Conservation (phyloP, 768 basidiomycete species). For the Cystoderma amianthinum region DNA sequence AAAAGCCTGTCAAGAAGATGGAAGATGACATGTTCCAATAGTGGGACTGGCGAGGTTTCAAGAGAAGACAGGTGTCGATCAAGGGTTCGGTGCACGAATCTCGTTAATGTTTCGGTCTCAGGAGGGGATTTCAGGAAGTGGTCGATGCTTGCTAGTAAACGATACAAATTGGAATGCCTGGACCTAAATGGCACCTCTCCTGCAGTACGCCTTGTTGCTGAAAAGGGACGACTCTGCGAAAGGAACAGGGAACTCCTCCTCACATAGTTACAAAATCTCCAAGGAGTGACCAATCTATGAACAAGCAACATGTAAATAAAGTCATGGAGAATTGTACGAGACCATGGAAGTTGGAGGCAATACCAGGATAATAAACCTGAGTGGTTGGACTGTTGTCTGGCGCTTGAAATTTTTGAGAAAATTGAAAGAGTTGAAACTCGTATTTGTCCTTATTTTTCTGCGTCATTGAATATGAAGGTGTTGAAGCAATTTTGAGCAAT, state of each 20-base stretch:
- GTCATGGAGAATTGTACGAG: neutral
- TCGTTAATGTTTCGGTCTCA: neutral
- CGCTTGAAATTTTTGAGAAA: neutral
- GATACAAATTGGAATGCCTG: neutral
- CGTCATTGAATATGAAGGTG: neutral
- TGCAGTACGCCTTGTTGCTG: neutral
- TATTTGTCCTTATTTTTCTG: neutral
- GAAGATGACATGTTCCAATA: slow-evolving; percentile 30
- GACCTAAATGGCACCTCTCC: too few species aligned
- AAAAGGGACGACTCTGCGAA: neutral
- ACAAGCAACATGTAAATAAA: neutral
- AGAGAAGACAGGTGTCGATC: neutral
- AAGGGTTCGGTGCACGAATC: neutral
- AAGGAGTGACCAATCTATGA: too few species aligned
- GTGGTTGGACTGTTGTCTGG: too few species aligned
- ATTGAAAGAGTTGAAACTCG: neutral
- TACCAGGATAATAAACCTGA: too few species aligned
- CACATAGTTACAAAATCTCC: too few species aligned
- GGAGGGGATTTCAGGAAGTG: neutral
- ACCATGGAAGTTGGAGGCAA: too few species aligned
- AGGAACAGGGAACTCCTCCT: too few species aligned
- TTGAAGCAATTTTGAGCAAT: neutral
- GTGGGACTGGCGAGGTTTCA: slow-evolving; percentile 4
- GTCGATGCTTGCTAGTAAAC: neutral
- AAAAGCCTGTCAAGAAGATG: slow-evolving; percentile 30